phyloP scores from a whole-genome alignment of 768 basidiomycete genomes.

The Leccinum imitatum region DNA sequence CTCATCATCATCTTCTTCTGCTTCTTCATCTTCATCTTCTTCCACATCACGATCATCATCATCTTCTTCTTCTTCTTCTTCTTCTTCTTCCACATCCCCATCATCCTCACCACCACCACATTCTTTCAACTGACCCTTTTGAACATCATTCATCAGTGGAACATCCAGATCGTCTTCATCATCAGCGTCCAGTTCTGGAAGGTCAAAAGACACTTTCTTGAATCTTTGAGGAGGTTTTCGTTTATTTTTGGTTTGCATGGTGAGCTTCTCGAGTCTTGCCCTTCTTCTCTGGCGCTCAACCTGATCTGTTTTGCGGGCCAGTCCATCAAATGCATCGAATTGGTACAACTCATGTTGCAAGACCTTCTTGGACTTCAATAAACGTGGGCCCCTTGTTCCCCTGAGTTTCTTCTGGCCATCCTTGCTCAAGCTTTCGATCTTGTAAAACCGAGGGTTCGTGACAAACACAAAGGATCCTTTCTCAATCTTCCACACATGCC shows the following conservation, averaged over 20 bases:
- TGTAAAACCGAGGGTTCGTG: not conserved
- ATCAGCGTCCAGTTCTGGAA: too few species aligned
- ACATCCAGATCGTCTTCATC: too few species aligned
- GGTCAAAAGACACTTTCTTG: too few species aligned
- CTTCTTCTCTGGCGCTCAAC: not conserved
- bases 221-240: not conserved
- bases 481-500: not conserved
- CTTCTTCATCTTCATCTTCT: too few species aligned
- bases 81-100: too few species aligned
- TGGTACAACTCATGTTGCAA: not conserved
- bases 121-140: too few species aligned
- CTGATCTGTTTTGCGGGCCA: not conserved
- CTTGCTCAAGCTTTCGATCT: not conserved
- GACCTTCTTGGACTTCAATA: not conserved
- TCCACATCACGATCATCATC: too few species aligned
- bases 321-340: not conserved
- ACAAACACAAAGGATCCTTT: not conserved
- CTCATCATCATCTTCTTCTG: too few species aligned
- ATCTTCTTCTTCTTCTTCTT: too few species aligned
- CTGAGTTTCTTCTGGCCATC: not conserved
- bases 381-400: not conserved
- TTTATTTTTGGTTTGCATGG: not conserved
- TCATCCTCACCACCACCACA: too few species aligned
- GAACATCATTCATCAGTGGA: too few species aligned
- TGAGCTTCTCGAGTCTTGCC: not conserved